Percentiles rank a stretch among this genome's conserved stretches.
Evolutionary conservation across 106 monocot genomes (phyloP).

Genomic region (Vanilla planifolia): DNA sequence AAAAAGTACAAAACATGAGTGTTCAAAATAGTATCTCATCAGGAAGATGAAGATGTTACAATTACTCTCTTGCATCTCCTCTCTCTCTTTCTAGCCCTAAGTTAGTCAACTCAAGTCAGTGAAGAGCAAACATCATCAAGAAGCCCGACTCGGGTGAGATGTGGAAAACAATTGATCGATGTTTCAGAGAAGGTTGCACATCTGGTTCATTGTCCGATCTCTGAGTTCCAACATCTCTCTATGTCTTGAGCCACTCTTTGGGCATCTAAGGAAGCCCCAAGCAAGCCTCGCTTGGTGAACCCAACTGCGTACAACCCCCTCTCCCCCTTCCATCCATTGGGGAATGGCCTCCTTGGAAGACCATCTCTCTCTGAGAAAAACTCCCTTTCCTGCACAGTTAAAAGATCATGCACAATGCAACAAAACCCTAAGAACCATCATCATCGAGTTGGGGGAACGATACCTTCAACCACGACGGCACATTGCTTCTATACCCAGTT

Average conservation of each 20-base stretch:
- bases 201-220: conserved; percentile 13
- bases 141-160: no score
- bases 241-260: conserved; percentile 57
- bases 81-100: no score
- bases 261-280: conserved; percentile 74
- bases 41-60: no score
- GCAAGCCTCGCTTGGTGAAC: conserved; percentile 62
- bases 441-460: not conserved
- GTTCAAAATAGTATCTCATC: no score
- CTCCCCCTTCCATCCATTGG: conserved; percentile 79
- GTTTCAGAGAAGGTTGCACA: no score
- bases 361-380: conserved; percentile 81
- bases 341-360: conserved; percentile 54
- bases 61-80: no score
- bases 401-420: not conserved
- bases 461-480: conserved; percentile 56
- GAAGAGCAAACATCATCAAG: no score
- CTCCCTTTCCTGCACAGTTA: conserved; percentile 46
- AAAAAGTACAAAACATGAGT: no score
- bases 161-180: no score
- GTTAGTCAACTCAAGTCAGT: no score
- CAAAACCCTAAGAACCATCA: not conserved
- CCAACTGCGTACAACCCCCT: conserved; percentile 66
- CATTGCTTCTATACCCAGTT: conserved; percentile 49
- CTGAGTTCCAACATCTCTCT: conserved; percentile 27